A percentile compares a stretch with the other conserved stretches of the same genome.
Evolutionary conservation across 371 early-diverging fungal genomes (phyloP).

Genomic region (Gilbertella persicaria): DNA sequence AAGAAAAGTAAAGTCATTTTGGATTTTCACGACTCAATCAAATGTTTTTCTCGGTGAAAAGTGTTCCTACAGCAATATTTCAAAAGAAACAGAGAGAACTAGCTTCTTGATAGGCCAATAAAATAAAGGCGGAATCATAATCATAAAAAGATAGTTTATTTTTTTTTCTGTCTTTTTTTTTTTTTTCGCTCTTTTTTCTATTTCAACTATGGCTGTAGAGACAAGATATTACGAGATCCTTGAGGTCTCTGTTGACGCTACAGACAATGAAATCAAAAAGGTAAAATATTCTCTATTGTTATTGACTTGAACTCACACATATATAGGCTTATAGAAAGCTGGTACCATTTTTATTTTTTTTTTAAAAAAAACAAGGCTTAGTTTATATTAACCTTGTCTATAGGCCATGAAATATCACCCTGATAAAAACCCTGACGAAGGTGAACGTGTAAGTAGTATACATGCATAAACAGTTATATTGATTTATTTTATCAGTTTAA

Average conservation of each 20-base stretch:
- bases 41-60: slow-evolving; percentile 3
- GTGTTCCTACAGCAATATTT: slow-evolving; percentile 11
- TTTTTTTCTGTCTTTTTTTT: slow-evolving; percentile 1
- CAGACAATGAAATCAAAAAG: slow-evolving; percentile 87
- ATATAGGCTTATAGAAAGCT: slow-evolving; percentile 90
- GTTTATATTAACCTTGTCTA: background rate
- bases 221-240: slow-evolving; percentile 92
- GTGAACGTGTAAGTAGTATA: slow-evolving; percentile 33
- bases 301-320: no score
- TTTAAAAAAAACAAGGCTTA: background rate
- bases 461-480: background rate
- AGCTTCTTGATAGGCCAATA: no score
- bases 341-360: no score
- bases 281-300: slow-evolving; percentile 26
- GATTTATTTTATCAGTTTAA: slow-evolving; percentile 74
- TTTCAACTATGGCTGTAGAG: slow-evolving; percentile 70
- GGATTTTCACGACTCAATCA: no score
- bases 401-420: slow-evolving; percentile 96
- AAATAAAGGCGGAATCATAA: no score
- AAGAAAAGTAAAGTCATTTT: no score
- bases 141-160: background rate
- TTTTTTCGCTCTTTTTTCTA: slow-evolving; percentile 1
- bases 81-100: no score
- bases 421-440: slow-evolving; percentile 75
- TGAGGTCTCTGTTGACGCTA: slow-evolving; percentile 77